Evolutionary conservation across 495 filamentous ascomycete genomes (phyloP), one percentile per base, ranked within the genome.

Genomic region (Xylona heveae): DNA sequence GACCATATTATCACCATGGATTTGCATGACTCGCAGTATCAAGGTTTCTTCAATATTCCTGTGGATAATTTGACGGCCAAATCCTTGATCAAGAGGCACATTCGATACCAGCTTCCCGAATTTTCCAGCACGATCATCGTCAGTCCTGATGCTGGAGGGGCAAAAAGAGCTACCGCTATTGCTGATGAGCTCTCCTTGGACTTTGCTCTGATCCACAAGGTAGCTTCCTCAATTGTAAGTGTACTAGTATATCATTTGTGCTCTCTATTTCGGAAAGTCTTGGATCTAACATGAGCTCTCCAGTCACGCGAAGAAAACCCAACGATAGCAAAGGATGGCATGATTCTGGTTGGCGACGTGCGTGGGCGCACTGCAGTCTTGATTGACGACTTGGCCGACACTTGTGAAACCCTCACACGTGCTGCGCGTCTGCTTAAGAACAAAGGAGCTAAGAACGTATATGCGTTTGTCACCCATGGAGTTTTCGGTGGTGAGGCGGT

Each of bases 1-100:
- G 85, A 97, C 54, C 85, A 94, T 52, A 54, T 97, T 48, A 81
- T 97, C 45, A 94, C 85, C 3, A 84, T 92, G 68, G 85, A 97
- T 50, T 61, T 97, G 33, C 85, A 97, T 46, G 85, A 94, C 49
- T 81, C 88, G 38, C 88, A 94, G 53, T 94, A 93, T 48, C 85
- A 95, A 50, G 85, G 85, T 29, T 95, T 88, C 61, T 94, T 95
- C 44, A 84, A 94, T 45, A 92, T 94, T 32, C 83, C 83, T 1
- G 85, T 95, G 31, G 85, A 97, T 47, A 97, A 97, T 46, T 61
- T 97, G 14, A 88, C 91, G 45, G 85, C 81, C 9, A 64, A 80
- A 34, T 75, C 81, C 25, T 58, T 92, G 24, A 62, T 94, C 27
- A 75, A 85, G 52, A 72, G 71, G 31, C 93, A 92, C 52, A 91